Percentiles rank a stretch among this genome's conserved stretches.
phyloP scores from a whole-genome alignment of 2,329 filamentous ascomycete genomes.

The Ceratocystis papillata region DNA sequence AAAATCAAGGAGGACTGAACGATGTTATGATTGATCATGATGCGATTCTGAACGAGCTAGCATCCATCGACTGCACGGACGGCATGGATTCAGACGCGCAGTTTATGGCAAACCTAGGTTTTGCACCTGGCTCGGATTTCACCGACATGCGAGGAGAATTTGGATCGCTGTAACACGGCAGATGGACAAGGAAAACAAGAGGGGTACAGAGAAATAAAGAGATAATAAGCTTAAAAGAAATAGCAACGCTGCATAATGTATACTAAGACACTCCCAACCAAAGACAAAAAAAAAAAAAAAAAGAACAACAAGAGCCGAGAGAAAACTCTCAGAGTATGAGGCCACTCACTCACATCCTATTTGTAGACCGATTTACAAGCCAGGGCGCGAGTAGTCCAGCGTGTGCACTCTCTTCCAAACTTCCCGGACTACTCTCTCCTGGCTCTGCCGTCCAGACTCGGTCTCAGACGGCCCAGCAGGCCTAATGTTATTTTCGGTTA shows the following conservation, averaged over 20 bases:
- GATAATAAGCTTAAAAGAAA: neutral
- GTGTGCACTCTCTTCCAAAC: conserved; percentile 59
- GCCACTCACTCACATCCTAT: neutral
- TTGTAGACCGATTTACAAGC: neutral
- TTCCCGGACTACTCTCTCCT: conserved; percentile 60
- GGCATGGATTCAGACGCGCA: conserved; percentile 46
- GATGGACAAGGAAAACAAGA: neutral
- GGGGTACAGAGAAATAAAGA: neutral
- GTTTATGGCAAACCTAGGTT: conserved; percentile 57
- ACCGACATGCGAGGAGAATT: conserved; percentile 41
- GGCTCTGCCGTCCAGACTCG: conserved; percentile 55
- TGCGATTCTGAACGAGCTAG: conserved; percentile 42
- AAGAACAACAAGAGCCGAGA: neutral
- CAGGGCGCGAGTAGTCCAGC: conserved; percentile 50
- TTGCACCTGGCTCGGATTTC: conserved; percentile 51
- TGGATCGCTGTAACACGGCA: conserved; percentile 27
- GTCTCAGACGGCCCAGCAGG: conserved; percentile 51
- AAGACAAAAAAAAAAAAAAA: neutral
- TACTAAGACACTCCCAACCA: neutral
- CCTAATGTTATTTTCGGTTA: conserved; percentile 31
- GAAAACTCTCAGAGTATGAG: neutral
- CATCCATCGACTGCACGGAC: conserved; percentile 41
- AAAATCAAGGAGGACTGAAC: neutral
- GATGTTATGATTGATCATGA: conserved; percentile 37
- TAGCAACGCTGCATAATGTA: conserved; percentile 14